These are phyloP conservation scores for Coccomyxa sp. DNA, from an alignment of 139 green algal genomes.

Conservation along the genomic window DNA sequence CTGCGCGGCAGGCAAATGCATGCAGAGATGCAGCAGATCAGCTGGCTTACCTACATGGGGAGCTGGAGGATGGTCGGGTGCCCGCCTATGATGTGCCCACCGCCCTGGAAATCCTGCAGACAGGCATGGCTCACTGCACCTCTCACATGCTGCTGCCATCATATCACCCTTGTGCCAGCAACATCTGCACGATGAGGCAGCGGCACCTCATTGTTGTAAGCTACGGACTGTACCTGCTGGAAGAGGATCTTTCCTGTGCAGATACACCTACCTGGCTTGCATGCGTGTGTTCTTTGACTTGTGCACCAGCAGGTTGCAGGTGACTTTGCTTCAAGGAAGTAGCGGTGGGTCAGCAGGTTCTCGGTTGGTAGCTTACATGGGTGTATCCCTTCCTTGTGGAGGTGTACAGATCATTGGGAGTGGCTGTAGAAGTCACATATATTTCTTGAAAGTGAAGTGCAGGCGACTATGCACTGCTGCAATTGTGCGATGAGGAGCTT, in stretches of 20 bases:
- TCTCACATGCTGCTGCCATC: too few relatives aligned
- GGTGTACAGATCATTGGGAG: too few relatives aligned
- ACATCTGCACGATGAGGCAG: neutral
- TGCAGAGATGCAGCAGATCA: constrained; percentile 35
- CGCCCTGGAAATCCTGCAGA: constrained; percentile 39
- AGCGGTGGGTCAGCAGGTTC: too few relatives aligned
- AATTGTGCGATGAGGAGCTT: constrained; percentile 24
- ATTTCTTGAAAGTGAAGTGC: too few relatives aligned
- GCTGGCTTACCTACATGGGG: constrained; percentile 35
- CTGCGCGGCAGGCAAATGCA: constrained; percentile 25
- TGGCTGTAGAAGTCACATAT: too few relatives aligned
- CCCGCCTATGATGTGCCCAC: constrained; percentile 50
- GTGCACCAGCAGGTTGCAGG: neutral
- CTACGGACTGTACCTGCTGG: neutral
- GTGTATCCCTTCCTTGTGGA: too few relatives aligned
- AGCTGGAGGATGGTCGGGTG: constrained; percentile 27
- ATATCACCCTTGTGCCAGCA: constrained; percentile 31
- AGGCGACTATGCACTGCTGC: constrained; percentile 31
- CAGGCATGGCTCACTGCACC: constrained; percentile 6
- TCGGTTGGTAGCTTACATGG: too few relatives aligned
- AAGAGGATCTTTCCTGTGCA: too few relatives aligned
- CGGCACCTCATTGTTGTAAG: neutral
- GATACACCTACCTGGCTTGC: neutral
- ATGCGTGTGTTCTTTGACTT: neutral
- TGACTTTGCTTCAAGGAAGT: neutral